Base-by-base conservation (phyloP, 2,329 filamentous ascomycete genomes). In the Pseudocercospora cruenta region DNA sequence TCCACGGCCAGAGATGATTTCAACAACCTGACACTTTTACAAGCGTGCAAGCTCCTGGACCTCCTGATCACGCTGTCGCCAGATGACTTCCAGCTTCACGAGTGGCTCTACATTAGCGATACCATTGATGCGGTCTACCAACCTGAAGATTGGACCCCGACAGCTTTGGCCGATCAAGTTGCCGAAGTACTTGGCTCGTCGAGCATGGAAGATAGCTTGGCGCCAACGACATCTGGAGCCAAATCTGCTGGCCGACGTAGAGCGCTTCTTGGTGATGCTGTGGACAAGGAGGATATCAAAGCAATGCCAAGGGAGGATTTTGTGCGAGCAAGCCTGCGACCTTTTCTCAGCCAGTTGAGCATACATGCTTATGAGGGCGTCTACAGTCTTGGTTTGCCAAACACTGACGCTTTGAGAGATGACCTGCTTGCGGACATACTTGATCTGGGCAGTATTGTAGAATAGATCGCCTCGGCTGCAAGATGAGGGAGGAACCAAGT, bases 91-190 rank as follows among this genome's bases (percentile, higher is more conserved):
- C 95, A 98, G 78, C 86, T 98, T n/a, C 91, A 96, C 74, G 93
- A 97, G 82, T 99, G 95, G 95, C 87, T 98, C 3, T 99, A 97
- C 78, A 90, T 99, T 63, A 96, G 93, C 1, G 95, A 99, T 79
- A 98, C 94, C 14, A 94, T 97, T 70, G 95, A 99, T 74, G 94
- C 95, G 0, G 91, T 99, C 36, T 96, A 99, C 79, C 89, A 91
- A 12, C 89, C 92, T 0, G 81, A 87, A 14, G 82, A 84, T 60
- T 90, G 90, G 80, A 85, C 88, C 67, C 86, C 92, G 1, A 82
- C 91, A 2, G 92, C 92, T 2, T 85, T 98, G 4, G 90, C 91
- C 0, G 95, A 98, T 72, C 91, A 95, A 73, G 84, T 97, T 8
- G 90, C 92, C 0, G 92, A 96, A 71, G 89, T 90, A 63, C 83